A percentile compares a stretch with the other conserved stretches of the same genome.
Evolutionary conservation across 192 early-diverging fungal species (phyloP).

Genomic region (Neocallimastix lanati): DNA sequence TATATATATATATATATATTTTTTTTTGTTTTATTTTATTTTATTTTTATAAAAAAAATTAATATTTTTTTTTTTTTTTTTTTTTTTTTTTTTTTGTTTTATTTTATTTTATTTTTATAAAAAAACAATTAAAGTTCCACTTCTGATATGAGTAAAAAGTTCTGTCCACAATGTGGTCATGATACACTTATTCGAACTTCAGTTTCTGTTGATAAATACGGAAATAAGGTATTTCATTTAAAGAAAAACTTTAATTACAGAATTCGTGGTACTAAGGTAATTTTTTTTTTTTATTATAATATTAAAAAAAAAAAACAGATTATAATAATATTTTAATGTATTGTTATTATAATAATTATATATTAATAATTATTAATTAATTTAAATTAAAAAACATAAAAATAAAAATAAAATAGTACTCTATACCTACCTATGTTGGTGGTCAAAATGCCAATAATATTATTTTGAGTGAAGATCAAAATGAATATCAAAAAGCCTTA

Average conservation of each 20-base stretch:
- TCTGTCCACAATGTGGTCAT: constrained; percentile 84
- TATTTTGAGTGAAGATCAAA: constrained; percentile 79
- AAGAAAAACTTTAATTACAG: constrained; percentile 84
- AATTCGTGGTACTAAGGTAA: constrained; percentile 65
- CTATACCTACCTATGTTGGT: constrained; percentile 65
- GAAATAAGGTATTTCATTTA: constrained; percentile 60
- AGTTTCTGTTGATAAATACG: constrained; percentile 56
- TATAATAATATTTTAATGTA: too few relatives aligned
- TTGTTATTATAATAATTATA: too few relatives aligned
- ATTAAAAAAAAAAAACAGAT: too few relatives aligned
- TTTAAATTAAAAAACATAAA: too few relatives aligned
- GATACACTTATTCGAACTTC: constrained; percentile 69
- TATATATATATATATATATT: too few relatives aligned
- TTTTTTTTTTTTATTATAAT: not conserved
- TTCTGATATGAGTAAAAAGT: constrained; percentile 79
- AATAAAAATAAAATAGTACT: constrained; percentile 41
- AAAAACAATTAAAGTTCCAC: too few relatives aligned
- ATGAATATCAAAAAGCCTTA: constrained; percentile 53
- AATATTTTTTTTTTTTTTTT: too few relatives aligned
- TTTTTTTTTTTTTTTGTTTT: too few relatives aligned
- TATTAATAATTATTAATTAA: too few relatives aligned
- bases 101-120: too few relatives aligned
- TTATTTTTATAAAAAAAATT: too few relatives aligned
- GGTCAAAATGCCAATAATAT: constrained; percentile 51
- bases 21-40: too few relatives aligned